phyloP scores from a whole-genome alignment of 129 eudicot species.

The Smallanthus sonchifolius region DNA sequence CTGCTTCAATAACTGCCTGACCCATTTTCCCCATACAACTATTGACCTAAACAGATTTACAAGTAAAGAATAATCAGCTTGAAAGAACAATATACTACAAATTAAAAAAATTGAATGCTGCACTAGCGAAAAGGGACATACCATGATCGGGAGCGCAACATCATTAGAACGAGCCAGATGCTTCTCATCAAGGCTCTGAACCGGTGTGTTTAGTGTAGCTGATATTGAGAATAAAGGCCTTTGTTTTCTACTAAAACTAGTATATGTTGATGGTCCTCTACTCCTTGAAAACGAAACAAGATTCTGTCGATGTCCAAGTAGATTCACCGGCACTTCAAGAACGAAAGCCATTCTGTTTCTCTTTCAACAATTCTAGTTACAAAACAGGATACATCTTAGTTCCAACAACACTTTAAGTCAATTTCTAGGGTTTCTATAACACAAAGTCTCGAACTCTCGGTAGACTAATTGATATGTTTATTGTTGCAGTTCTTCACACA shows the following conservation, averaged over 20 bases:
- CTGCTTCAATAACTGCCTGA: constrained; percentile 81
- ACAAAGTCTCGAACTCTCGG: background rate
- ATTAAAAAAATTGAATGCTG: background rate
- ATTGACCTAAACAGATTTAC: constrained; percentile 49
- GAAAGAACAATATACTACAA: background rate
- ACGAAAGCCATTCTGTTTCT: constrained; percentile 30
- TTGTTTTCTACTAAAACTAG: constrained; percentile 12
- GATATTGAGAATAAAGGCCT: constrained; percentile 18
- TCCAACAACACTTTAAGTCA: background rate
- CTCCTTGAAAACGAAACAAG: constrained; percentile 14
- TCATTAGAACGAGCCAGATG: constrained; percentile 19
- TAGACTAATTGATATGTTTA: background rate
- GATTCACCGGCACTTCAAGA: constrained; percentile 29
- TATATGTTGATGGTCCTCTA: constrained; percentile 5
- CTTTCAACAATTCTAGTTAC: background rate
- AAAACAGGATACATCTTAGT: background rate
- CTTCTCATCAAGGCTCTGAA: constrained; percentile 23
- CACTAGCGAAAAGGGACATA: background rate
- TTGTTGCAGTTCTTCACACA: background rate
- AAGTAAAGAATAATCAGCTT: background rate
- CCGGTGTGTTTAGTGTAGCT: constrained; percentile 22
- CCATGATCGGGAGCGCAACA: constrained; percentile 48
- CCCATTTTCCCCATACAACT: constrained; percentile 92
- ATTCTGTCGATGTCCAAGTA: constrained; percentile 22
- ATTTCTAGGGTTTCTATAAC: background rate